A percentile compares a stretch with the other conserved stretches of the same genome.
These are phyloP conservation scores for Cenococcum geophilum DNA, from an alignment of 495 filamentous ascomycete genomes.

Conservation along the genomic window DNA sequence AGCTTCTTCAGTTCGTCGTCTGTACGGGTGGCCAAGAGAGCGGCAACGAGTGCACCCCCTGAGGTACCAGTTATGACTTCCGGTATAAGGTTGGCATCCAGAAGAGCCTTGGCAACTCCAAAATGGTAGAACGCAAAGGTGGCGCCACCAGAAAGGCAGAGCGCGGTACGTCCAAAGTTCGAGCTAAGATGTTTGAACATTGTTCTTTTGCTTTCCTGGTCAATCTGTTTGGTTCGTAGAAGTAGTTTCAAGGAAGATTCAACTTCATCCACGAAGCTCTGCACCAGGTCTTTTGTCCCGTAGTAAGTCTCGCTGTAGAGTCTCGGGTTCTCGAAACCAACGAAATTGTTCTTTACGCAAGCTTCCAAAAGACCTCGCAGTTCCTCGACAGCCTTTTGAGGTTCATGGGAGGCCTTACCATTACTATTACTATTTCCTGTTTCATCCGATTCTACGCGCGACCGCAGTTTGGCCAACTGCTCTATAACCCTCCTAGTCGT, in stretches of 20 bases:
- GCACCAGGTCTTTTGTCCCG: conserved; percentile 87
- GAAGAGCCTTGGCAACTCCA: conserved; percentile 81
- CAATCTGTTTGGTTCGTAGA: conserved; percentile 56
- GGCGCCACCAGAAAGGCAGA: conserved; percentile 91
- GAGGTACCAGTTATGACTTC: conserved; percentile 95
- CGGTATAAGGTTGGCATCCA: conserved; percentile 80
- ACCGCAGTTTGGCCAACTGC: conserved; percentile 59
- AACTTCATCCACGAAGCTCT: conserved; percentile 78
- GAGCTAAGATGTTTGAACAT: conserved; percentile 82
- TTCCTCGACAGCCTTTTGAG: conserved; percentile 58
- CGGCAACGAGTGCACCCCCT: conserved; percentile 87
- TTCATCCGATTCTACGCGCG: conserved; percentile 53
- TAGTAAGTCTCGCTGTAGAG: conserved; percentile 95
- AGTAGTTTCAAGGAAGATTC: conserved; percentile 60
- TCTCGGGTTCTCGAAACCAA: conserved; percentile 86
- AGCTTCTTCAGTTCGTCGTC: conserved; percentile 82
- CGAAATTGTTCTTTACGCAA: conserved; percentile 96
- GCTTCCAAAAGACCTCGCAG: conserved; percentile 71
- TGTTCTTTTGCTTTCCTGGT: conserved; percentile 67
- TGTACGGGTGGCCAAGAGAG: conserved; percentile 79
- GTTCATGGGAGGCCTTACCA: conserved; percentile 27
- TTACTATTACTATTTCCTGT: conserved; percentile 9
- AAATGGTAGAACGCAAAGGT: conserved; percentile 97
- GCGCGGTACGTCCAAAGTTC: conserved; percentile 86
- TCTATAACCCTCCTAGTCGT: conserved; percentile 70